Percentiles rank a stretch among this genome's conserved stretches.
These are phyloP conservation scores for Bacidia rubella DNA, from an alignment of 495 filamentous ascomycete species.

Conservation along the genomic window DNA sequence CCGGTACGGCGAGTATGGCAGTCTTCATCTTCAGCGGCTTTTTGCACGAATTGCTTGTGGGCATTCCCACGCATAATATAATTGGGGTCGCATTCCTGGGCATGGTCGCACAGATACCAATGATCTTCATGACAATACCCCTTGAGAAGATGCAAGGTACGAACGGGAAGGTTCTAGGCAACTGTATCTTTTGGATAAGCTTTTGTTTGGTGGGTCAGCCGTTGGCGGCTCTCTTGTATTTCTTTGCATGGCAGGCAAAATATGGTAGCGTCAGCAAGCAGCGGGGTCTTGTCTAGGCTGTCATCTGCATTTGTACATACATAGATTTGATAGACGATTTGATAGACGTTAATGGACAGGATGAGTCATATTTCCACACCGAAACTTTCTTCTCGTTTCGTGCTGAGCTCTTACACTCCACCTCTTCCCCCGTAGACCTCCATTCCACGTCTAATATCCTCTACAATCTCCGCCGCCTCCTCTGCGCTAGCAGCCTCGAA, in stretches of 20 bases:
- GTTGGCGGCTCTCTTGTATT: conserved; percentile 77
- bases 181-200: conserved; percentile 87
- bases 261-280: conserved; percentile 58
- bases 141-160: conserved; percentile 66
- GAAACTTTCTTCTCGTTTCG: no score
- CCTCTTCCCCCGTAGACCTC: conserved; percentile 25
- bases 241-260: conserved; percentile 97
- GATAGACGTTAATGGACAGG: neutral
- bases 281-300: neutral
- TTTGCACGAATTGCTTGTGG: conserved; percentile 84
- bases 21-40: conserved; percentile 81
- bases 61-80: conserved; percentile 89
- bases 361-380: no score
- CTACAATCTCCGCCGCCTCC: conserved; percentile 81
- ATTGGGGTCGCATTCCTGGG: conserved; percentile 89
- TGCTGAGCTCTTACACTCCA: no score
- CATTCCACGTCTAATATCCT: conserved; percentile 61
- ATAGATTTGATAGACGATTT: neutral
- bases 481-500: conserved; percentile 72
- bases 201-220: conserved; percentile 94
- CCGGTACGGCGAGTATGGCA: conserved; percentile 49
- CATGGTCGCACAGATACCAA: conserved; percentile 84
- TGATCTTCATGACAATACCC: conserved; percentile 66
- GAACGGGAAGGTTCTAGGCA: conserved; percentile 64
- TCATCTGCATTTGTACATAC: neutral